Evolutionary conservation across 805 yeast species (phyloP), one percentile per base, ranked within the genome.

Genomic region (Suhomyces sp.): DNA sequence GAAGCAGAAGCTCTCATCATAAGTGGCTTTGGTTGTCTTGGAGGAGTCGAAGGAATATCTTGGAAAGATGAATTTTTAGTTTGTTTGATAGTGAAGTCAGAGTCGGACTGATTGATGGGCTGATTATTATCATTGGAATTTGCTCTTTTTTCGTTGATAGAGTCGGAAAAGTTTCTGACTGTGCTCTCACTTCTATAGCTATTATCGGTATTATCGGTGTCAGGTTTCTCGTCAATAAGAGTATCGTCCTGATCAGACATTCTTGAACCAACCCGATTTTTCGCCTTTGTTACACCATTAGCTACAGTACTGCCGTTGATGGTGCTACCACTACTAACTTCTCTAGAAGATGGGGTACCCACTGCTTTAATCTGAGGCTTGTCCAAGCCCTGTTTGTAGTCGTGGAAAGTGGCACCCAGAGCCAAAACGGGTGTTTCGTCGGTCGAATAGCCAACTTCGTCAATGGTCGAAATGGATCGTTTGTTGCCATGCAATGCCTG

Each of bases 341-440:
- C 41, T 19, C 41, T n/a, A 8, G 49, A 17, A 3, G 27, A 40
- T 27, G 20, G n/a, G 49, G 97, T 87, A 43, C 97, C 92, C 73
- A 92, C 92, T 81, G 92, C 97, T 21, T 91, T 91, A 63, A 97
- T 96, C 20, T 53, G 54, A 37, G 22, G 35, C 29, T 55, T 50
- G 13, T 55, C 53, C 33, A 57, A 40, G 17, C 50, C 54, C 21
- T 53, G 58, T 20, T 54, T 62, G 44, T 62, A 54, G 44, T 62
- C 57, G 46, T 63, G 62, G 53, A 65, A 61, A 5, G 63, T 56
- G 15, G 65, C 67, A 4, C 63, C 62, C 46, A 60, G 62, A n/a
- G 57, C 54, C 39, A 64, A 50, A 9, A 56, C 54, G 4, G 71
- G 71, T 2, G 70, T 62, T 41, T 57, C 62, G 24, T 62, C 66